These are phyloP conservation scores for Acacia confusa DNA, from an alignment of 306 rosid genomes.

Conservation along the genomic window DNA sequence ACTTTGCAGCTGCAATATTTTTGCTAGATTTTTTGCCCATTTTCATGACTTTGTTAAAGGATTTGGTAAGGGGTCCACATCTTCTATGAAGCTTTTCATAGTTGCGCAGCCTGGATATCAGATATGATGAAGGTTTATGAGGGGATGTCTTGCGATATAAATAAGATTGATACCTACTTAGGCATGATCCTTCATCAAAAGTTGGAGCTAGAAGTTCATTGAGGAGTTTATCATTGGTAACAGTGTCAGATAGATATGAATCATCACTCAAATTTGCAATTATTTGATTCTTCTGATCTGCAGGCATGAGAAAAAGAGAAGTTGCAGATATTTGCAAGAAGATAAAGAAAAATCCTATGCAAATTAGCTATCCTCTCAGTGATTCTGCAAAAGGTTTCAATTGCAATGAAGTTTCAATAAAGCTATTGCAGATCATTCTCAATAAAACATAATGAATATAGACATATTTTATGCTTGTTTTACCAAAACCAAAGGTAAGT, in stretches of 20 bases:
- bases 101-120: conserved; percentile 41
- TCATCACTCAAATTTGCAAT: neutral
- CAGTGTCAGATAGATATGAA: neutral
- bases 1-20: conserved; percentile 23
- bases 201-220: conserved; percentile 43
- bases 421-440: neutral
- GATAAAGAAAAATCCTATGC: neutral
- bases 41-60: conserved; percentile 40
- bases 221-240: conserved; percentile 31
- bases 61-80: conserved; percentile 48
- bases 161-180: conserved; percentile 51
- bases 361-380: neutral
- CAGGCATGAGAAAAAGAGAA: neutral
- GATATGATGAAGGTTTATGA: conserved; percentile 47
- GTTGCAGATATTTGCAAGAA: neutral
- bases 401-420: neutral
- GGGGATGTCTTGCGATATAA: conserved; percentile 37
- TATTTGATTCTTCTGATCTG: conserved; percentile 6
- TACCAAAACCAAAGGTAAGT: neutral
- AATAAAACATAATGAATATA: neutral
- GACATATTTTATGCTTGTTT: neutral
- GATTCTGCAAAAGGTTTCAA: neutral
- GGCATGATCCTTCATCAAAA: conserved; percentile 48
- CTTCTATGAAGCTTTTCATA: conserved; percentile 51
- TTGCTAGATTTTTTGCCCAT: conserved; percentile 33